These are phyloP conservation scores for Sordariomycetes sp. DNA, from an alignment of 2,329 filamentous ascomycete genomes.

Conservation along the genomic window DNA sequence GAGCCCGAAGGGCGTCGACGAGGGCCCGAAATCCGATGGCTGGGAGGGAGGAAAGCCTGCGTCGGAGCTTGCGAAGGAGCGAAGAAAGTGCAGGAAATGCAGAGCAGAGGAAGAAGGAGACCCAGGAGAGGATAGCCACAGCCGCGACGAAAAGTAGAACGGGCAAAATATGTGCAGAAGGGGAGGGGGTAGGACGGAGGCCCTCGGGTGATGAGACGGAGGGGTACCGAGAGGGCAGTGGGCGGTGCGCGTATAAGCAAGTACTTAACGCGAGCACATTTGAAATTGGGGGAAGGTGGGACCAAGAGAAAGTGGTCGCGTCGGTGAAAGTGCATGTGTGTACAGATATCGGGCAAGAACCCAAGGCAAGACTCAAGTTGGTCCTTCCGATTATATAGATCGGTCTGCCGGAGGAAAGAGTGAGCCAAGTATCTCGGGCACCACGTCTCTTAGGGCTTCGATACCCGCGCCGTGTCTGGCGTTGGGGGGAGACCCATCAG, in stretches of 20 bases:
- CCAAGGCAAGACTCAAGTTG: not conserved
- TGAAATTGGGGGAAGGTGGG: not conserved
- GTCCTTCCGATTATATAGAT: not conserved
- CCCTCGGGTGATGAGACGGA: not conserved
- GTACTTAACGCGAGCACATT: not conserved
- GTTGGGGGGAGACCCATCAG: not conserved
- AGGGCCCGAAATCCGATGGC: not conserved
- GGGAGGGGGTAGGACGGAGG: not conserved
- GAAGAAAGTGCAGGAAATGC: not conserved
- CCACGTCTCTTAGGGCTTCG: not conserved
- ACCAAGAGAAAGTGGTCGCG: not conserved
- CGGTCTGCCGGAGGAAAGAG: not conserved
- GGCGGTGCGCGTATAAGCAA: not conserved
- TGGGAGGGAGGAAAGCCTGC: not conserved
- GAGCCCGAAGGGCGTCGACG: not conserved
- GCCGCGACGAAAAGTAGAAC: not conserved
- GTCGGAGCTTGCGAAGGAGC: not conserved
- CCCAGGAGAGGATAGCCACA: not conserved
- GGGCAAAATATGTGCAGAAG: not conserved
- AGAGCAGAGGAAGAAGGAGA: not conserved
- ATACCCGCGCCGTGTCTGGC: not conserved
- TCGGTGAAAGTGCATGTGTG: not conserved
- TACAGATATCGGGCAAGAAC: not conserved
- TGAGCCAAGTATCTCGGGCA: not conserved
- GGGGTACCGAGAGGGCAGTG: not conserved